These are phyloP conservation scores for Plicaturopsis crispa DNA, from an alignment of 768 basidiomycete species.

Conservation along the genomic window DNA sequence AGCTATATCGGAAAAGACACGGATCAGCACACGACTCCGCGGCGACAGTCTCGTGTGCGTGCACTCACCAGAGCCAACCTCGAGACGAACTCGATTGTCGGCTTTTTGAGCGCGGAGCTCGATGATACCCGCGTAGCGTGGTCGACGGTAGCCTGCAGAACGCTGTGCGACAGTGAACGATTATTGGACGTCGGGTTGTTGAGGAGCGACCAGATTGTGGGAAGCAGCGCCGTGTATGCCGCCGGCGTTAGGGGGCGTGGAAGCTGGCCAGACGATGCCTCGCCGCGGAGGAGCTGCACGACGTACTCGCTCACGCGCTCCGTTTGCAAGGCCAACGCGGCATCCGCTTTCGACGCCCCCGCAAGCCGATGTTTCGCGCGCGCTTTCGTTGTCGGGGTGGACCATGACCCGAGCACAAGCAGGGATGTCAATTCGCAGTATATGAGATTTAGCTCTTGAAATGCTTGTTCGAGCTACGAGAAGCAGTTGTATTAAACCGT, in stretches of 20 bases:
- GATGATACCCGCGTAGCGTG: conserved; percentile 57
- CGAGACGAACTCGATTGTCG: conserved; percentile 71
- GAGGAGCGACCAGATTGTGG: conserved; percentile 72
- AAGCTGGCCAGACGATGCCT: conserved; percentile 36
- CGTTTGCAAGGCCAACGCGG: conserved; percentile 29
- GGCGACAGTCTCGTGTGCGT: neutral
- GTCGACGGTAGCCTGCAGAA: conserved; percentile 51
- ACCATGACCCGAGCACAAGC: conserved; percentile 34
- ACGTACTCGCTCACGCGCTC: conserved; percentile 56
- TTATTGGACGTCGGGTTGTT: conserved; percentile 30
- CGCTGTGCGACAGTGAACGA: conserved; percentile 17
- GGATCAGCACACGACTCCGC: conserved; percentile 3
- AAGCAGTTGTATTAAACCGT: conserved; percentile 5
- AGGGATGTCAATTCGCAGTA: conserved; percentile 75
- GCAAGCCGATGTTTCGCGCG: conserved; percentile 14
- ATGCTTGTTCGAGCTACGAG: conserved; percentile 51
- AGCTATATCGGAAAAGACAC: conserved; percentile 33
- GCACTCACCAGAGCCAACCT: conserved; percentile 58
- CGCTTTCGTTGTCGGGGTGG: conserved; percentile 7
- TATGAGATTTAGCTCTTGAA: conserved; percentile 66
- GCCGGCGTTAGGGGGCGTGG: conserved; percentile 42
- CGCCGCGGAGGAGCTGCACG: conserved; percentile 46
- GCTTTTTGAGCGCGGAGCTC: conserved; percentile 54
- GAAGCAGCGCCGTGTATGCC: conserved; percentile 62
- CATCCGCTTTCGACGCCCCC: conserved; percentile 10